A percentile compares a stretch with the other conserved stretches of the same genome.
phyloP scores from a whole-genome alignment of 2,329 filamentous ascomycete genomes.

The Blastomyces emzantsi region DNA sequence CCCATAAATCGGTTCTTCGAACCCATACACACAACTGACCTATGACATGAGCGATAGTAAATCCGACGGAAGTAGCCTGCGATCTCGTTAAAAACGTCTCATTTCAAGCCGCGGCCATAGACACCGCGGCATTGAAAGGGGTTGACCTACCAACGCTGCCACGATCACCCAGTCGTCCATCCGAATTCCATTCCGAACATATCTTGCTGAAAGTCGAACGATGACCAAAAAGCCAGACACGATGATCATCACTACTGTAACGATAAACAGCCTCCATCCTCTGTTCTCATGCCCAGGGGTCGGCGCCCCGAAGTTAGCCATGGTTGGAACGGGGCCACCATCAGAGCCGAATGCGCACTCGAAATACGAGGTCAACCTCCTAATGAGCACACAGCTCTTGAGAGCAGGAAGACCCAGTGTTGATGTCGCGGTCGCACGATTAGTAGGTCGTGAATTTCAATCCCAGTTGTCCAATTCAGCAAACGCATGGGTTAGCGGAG shows the following conservation, averaged over 20 bases:
- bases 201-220: neutral
- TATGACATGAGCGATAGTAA: neutral
- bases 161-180: neutral
- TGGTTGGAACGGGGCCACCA: neutral
- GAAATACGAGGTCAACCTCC: neutral
- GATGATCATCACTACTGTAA: neutral
- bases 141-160: neutral
- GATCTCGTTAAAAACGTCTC: neutral
- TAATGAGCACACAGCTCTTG: neutral
- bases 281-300: slow-evolving; percentile 19
- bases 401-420: neutral
- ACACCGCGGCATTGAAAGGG: neutral
- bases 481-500: neutral
- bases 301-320: slow-evolving; percentile 21
- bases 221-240: neutral
- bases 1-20: neutral
- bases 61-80: neutral
- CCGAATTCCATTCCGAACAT: neutral
- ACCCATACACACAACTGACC: neutral
- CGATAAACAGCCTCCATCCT: neutral
- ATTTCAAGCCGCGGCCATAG: neutral
- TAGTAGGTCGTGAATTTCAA: neutral
- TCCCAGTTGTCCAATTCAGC: neutral
- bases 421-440: neutral
- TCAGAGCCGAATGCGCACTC: neutral